Base-by-base conservation (phyloP, 768 basidiomycete species). In the Russula olivacea region DNA sequence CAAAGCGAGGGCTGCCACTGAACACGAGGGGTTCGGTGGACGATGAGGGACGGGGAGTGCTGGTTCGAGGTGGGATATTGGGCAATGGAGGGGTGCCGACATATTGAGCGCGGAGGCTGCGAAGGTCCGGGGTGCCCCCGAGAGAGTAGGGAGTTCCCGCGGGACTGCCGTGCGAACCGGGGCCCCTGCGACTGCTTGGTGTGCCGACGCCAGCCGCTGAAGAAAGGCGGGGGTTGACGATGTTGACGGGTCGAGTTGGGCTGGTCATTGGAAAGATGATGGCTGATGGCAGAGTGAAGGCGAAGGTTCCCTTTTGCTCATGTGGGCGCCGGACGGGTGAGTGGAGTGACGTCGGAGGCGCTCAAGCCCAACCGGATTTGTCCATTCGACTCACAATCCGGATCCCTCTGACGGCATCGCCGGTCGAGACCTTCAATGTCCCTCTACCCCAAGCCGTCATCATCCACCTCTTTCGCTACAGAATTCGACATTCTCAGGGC, bases 401-500 rank as follows among this genome's bases (percentile, higher is more conserved):
- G 23, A 7, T 53, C 15, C 17, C 30, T 10, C 36, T 63, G 61
- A 62, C 50, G 61, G 21, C 41, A 52, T 52, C 9, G 4, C 4
- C 7, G 52, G 59, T 63, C 61, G 50, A 63, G 61, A 55, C 58
- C 51, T 1, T 11, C 41, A 2, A 56, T 47, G 52, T 54, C 45
- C 1, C 62, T 57, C 47, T 55, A 55, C 10, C 45, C 49, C 19
- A 51, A 38, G 17, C 55, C 55, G 41, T 43, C 55, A n/a, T 52
- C 54, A 8, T 48, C 59, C 1, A 12, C 54, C 8, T 60, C 65
- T 0, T 53, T 40, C 55, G 3, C 60, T 6, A 72, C 85, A 0
- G 90, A 91, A 68, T 91, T 91, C 51, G 89, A 91, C 66, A 85
- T 92, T 62, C 76, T 92, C 38, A 90, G 83, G 69, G 80, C 80